Conservation (phyloP, 73 alveolate genomes). For the Durusdinium trenchii region DNA sequence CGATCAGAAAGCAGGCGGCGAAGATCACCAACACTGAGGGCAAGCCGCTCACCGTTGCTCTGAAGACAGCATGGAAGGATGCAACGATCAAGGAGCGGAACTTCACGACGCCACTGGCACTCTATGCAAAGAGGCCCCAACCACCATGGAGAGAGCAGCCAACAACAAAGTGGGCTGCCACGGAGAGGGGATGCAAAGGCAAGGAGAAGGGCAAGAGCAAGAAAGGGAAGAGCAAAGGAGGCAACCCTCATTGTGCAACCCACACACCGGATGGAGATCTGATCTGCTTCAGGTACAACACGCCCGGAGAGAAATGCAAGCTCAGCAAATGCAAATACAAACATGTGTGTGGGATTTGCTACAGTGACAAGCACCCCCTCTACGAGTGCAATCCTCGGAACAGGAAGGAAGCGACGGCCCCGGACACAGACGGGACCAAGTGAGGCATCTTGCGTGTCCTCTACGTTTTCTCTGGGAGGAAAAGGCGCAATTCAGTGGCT, state of each 20-base stretch:
- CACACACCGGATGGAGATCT: background rate
- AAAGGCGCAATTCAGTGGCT: background rate
- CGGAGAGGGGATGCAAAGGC: background rate
- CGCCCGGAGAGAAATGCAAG: background rate
- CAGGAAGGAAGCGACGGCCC: background rate
- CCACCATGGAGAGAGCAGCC: background rate
- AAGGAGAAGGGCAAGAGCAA: background rate
- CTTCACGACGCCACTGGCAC: slow-evolving; percentile 42
- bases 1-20: background rate
- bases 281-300: slow-evolving; percentile 39
- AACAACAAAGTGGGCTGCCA: background rate
- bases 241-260: background rate
- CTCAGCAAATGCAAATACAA: background rate
- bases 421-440: background rate
- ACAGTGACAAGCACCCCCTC: background rate
- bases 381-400: background rate
- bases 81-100: slow-evolving; percentile 25
- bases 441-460: background rate
- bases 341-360: slow-evolving; percentile 23
- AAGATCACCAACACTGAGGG: background rate
- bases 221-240: background rate
- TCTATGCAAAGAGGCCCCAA: background rate
- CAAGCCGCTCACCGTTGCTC: background rate
- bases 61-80: background rate
- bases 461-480: background rate